Evolutionary conservation across 257 asterid species (phyloP), one percentile per base, ranked within the genome.

Genomic region (Mentha longifolia): DNA sequence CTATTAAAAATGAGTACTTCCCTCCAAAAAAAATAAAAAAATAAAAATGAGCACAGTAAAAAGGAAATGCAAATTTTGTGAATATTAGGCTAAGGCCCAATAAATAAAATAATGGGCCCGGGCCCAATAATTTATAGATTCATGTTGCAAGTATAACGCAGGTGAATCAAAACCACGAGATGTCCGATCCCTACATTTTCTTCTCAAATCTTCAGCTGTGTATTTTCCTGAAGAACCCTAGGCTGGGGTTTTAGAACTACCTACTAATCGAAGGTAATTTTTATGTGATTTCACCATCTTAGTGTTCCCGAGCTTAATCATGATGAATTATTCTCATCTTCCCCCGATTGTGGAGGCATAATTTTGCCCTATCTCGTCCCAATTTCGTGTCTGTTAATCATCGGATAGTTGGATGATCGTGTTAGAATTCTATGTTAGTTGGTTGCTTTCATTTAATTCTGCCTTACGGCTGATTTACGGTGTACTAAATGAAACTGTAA

Each of bases 181-280:
- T 46, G 52, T 5, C 42, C 77, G 74, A 65, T 76, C 73, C 68
- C 76, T 64, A 54, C 80, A 65, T 55, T 72, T 55, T 30, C 17
- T 12, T 28, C 35, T 60, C 76, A 13, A 7, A 16, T 37, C 50
- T 68, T 61, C 71, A 50, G 64, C 79, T 43, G 14, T 37, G 19
- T 37, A 43, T 31, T 55, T 55, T 70, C 68, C 37, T 19, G 61
- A 71, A 65, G 81, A 71, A 77, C 74, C 81, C 81, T 50, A 71
- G 65, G 61, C 35, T 39, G 47, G 77, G 74, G 77, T 57, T 77
- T 71, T 71, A 33, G 52, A 43, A 20, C 42, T 28, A 59, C 10
- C n/a, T 42, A 20, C 19, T 5, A 2, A 12, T 59, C 52, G 55
- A 65, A 77, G 81, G 81, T 77, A 60, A 60, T 7, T 4, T 58